Base-by-base conservation (phyloP, 805 yeast species). In the Ogataea trehalophila region DNA sequence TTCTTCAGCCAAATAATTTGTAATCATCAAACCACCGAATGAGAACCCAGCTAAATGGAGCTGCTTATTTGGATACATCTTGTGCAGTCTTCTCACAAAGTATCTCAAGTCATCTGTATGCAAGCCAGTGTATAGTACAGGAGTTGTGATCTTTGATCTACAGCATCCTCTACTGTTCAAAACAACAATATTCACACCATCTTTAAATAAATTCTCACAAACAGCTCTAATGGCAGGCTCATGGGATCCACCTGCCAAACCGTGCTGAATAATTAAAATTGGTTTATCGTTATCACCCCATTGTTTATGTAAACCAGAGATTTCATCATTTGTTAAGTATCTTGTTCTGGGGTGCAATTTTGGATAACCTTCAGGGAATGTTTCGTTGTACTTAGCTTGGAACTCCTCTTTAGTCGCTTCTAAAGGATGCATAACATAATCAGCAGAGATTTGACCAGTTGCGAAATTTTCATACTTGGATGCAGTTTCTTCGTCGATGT, bases 181-280 rank as follows among this genome's bases (percentile, higher is more conserved):
- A 3, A 77, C 79, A 17, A 82, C 85, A 42, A 81, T 60, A 18
- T 65, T 83, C 80, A 60, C 81, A 73, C 52, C 69, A 57, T 46
- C 68, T 1, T 62, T 56, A 33, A 75, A 71, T 42, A 83, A 64
- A 18, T 67, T 63, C 41, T 69, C 67, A 35, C 79, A 65, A 36
- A 81, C 67, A 8, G 84, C 75, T 52, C 89, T 73, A 41, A 85
- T 77, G 48, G 82, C 82, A 18, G 87, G 80, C 61, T 86, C 94
- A 56, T 82, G 86, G 15, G 88, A 81, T 1, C 95, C 95, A 49
- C 94, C 92, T 26, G 87, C 84, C 36, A 86, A 70, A 2, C 94
- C 95, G 58, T 86, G 92, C 42, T 76, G 65, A 8, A 84, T 77
- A 33, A 86, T 68, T 18, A 81, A 71, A 42, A 86, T 68, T 4